These are phyloP conservation scores for Tolypocladium ophioglossoides DNA, from an alignment of 2,329 filamentous ascomycete genomes.

Conservation along the genomic window DNA sequence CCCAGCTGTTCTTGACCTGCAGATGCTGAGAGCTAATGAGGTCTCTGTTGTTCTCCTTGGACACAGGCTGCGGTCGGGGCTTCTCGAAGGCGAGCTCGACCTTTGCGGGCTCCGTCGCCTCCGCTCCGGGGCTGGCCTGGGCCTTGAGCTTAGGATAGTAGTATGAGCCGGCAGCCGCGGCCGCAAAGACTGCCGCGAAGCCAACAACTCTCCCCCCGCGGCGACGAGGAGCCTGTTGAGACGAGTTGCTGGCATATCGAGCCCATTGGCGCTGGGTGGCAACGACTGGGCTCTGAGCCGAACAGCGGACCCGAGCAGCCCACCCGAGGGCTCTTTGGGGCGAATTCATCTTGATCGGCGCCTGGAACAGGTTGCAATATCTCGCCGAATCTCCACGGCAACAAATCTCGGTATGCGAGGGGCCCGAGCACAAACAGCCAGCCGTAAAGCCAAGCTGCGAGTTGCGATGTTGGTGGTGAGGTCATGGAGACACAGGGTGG, in stretches of 20 bases:
- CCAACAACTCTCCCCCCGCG: slow-evolving; percentile 19
- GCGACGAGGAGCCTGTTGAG: slow-evolving; percentile 8
- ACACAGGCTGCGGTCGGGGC: slow-evolving; percentile 42
- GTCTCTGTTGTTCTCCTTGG: slow-evolving; percentile 63
- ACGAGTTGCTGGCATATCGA: slow-evolving; percentile 15
- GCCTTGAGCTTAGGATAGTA: slow-evolving; percentile 25
- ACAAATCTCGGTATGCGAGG: not conserved
- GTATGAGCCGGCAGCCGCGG: slow-evolving; percentile 26
- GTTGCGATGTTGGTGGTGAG: not conserved
- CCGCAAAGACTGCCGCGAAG: slow-evolving; percentile 24
- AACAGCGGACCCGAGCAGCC: slow-evolving; percentile 13
- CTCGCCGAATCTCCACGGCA: not conserved
- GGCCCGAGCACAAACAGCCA: not conserved
- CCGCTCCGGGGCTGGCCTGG: slow-evolving; percentile 8
- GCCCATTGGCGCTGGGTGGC: slow-evolving; percentile 17
- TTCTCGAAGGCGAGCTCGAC: slow-evolving; percentile 60
- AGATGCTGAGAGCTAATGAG: slow-evolving; percentile 75
- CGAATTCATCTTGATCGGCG: slow-evolving; percentile 17
- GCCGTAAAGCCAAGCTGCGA: not conserved
- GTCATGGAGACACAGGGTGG: not conserved
- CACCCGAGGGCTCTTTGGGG: slow-evolving; percentile 18
- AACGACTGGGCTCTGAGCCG: slow-evolving; percentile 10
- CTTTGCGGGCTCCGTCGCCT: slow-evolving; percentile 14
- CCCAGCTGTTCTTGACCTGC: slow-evolving; percentile 74
- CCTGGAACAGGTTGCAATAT: not conserved